A percentile compares a stretch with the other conserved stretches of the same genome.
phyloP scores from a whole-genome alignment of 179 eudicot species.

The Beta macrorhiza region DNA sequence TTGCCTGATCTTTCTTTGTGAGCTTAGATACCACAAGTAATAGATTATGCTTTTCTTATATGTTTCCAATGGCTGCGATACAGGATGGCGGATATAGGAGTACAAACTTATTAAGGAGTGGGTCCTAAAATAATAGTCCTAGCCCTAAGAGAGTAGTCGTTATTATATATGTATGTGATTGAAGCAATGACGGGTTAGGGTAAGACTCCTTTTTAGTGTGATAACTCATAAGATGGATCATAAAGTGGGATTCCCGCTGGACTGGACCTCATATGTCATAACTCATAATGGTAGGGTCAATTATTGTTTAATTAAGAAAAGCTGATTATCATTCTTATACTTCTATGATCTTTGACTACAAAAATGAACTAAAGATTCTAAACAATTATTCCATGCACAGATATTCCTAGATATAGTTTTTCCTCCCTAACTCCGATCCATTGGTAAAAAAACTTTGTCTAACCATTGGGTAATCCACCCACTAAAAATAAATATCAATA shows the following conservation, averaged over 20 bases:
- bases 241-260: background rate
- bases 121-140: background rate
- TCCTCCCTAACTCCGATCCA: too few relatives aligned
- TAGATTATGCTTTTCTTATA: background rate
- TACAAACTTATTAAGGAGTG: background rate
- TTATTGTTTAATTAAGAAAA: constrained; percentile 6
- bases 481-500: too few relatives aligned
- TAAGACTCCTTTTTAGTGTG: background rate
- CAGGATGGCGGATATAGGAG: background rate
- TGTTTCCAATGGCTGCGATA: background rate
- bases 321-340: background rate
- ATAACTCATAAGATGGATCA: background rate
- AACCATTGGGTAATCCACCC: too few relatives aligned
- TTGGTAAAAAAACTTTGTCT: too few relatives aligned
- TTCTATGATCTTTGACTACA: background rate
- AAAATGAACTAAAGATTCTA: background rate
- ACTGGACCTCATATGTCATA: background rate
- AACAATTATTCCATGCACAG: background rate
- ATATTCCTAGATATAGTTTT: too few relatives aligned
- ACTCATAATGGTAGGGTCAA: background rate
- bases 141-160: background rate
- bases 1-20: too few relatives aligned
- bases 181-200: background rate
- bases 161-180: background rate
- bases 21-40: too few relatives aligned